A percentile compares a stretch with the other conserved stretches of the same genome.
Conservation (phyloP, 371 early-diverging fungal genomes). For the Amoeboradix gromovi region DNA sequence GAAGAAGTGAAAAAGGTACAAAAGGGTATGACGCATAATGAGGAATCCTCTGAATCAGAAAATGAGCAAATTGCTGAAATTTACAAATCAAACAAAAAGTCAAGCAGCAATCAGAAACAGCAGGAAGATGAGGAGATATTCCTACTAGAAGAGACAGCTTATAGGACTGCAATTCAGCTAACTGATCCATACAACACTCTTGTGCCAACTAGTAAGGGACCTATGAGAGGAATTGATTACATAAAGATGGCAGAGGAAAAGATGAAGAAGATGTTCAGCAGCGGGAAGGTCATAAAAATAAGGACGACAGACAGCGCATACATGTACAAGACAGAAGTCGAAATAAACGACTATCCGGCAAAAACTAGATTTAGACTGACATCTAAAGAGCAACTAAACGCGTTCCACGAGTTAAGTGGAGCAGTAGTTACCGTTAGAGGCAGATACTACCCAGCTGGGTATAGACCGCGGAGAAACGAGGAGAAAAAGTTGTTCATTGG, state of each 20-base stretch:
- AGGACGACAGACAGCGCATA: not conserved
- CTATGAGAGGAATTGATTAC: not conserved
- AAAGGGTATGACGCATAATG: constrained; percentile 12
- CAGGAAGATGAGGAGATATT: not conserved
- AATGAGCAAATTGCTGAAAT: constrained; percentile 1
- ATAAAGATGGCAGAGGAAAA: not conserved
- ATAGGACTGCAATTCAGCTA: not conserved
- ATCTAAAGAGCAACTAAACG: not conserved
- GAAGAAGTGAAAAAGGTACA: constrained; percentile 64
- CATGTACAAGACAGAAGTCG: not conserved
- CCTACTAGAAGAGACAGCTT: not conserved
- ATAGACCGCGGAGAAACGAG: not conserved
- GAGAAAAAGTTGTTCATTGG: not conserved
- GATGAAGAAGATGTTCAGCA: not conserved
- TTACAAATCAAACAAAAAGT: not conserved
- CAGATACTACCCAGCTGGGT: not conserved
- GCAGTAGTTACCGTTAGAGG: not conserved
- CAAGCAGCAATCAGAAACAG: not conserved
- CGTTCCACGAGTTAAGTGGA: not conserved
- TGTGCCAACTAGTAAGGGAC: not conserved
- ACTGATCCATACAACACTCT: not conserved
- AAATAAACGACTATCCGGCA: constrained; percentile 1
- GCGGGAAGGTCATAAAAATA: not conserved
- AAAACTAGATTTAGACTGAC: not conserved
- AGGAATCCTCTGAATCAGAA: not conserved